These are phyloP conservation scores for Epichloe glyceriae DNA, from an alignment of 2,329 filamentous ascomycete genomes.

Conservation along the genomic window DNA sequence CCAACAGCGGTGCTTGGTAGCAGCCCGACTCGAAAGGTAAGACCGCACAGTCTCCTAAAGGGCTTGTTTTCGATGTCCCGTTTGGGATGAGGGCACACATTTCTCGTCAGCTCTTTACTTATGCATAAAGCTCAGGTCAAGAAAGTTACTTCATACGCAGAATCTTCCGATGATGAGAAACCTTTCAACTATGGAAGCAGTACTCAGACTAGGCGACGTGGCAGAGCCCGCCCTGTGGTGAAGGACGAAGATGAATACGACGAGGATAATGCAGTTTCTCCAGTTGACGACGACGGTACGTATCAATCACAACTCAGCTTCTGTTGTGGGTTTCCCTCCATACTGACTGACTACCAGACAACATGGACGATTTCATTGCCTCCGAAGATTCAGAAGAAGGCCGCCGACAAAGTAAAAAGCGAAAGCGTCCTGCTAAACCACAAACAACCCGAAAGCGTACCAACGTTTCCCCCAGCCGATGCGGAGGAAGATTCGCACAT, in stretches of 20 bases:
- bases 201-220: constrained; percentile 25
- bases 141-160: constrained; percentile 63
- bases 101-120: background rate
- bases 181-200: constrained; percentile 41
- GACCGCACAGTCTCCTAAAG: background rate
- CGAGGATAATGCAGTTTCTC: constrained; percentile 47
- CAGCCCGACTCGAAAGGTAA: constrained; percentile 72
- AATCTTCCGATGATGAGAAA: constrained; percentile 71
- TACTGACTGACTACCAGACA: constrained; percentile 29
- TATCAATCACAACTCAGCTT: background rate
- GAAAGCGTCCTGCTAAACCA: constrained; percentile 52
- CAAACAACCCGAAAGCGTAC: constrained; percentile 48
- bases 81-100: no score
- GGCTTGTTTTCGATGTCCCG: background rate
- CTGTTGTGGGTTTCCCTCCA: background rate
- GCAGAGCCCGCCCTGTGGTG: constrained; percentile 43
- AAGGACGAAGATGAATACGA: constrained; percentile 61
- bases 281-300: constrained; percentile 50
- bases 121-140: constrained; percentile 26
- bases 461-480: constrained; percentile 30
- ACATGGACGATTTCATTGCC: constrained; percentile 79
- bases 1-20: constrained; percentile 30
- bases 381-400: constrained; percentile 71
- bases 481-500: constrained; percentile 23
- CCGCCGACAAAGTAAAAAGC: constrained; percentile 49